Conservation (phyloP, 345 rosid genomes). For the Acer negundo region DNA sequence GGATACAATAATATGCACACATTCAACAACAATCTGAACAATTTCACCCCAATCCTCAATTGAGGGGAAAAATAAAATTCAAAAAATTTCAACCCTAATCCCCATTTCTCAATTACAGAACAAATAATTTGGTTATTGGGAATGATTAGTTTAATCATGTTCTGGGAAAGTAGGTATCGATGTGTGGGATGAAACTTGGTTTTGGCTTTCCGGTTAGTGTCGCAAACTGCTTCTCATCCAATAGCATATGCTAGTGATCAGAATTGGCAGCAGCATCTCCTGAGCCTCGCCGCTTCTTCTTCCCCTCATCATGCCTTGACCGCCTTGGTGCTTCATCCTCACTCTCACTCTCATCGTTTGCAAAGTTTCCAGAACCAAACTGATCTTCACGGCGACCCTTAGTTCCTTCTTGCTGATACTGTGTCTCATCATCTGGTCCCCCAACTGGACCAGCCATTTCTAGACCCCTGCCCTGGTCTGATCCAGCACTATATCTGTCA, state of each 20-base stretch:
- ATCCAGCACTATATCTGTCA: constrained; percentile 44
- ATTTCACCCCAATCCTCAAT: neutral
- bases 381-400: constrained; percentile 51
- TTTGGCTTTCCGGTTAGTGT: neutral
- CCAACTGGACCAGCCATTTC: constrained; percentile 41
- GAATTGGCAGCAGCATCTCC: constrained; percentile 33
- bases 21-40: neutral
- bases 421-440: constrained; percentile 43
- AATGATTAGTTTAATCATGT: neutral
- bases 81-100: neutral
- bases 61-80: neutral
- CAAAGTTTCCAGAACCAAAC: constrained; percentile 47
- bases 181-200: no score
- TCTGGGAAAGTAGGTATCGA: neutral
- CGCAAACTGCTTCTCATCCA: neutral
- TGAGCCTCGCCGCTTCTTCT: constrained; percentile 57
- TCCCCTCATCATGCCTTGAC: constrained; percentile 94
- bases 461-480: constrained; percentile 56
- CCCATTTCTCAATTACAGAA: neutral
- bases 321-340: constrained; percentile 97
- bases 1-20: constrained; percentile 16
- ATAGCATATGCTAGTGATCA: constrained; percentile 19
- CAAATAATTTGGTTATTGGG: neutral
- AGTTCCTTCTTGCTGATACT: constrained; percentile 43
- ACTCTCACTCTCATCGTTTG: constrained; percentile 80